phyloP scores from a whole-genome alignment of 305 asterid genomes.

The Fraxinus sp. region DNA sequence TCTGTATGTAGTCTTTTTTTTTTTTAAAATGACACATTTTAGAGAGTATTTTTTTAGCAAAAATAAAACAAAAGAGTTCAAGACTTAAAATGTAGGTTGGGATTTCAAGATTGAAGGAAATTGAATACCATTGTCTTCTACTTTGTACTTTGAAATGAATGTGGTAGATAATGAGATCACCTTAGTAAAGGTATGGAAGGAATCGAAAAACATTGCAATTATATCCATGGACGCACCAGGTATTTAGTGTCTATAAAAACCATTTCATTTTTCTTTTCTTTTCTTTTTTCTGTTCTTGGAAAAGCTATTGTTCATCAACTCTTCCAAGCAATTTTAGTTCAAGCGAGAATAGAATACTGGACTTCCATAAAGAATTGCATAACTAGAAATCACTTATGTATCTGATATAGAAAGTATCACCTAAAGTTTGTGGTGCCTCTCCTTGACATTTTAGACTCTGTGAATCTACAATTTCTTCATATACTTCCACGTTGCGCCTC shows the following conservation, averaged over 20 bases:
- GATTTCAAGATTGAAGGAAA: background rate
- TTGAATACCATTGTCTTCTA: background rate
- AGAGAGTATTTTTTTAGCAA: background rate
- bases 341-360: conserved; percentile 3
- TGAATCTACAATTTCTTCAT: conserved; percentile 30
- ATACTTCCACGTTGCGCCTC: conserved; percentile 63
- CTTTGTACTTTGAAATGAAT: background rate
- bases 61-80: background rate
- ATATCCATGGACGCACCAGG: background rate
- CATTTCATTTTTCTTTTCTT: background rate
- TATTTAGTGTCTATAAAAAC: conserved; percentile 17
- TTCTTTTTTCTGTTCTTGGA: background rate
- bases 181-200: background rate
- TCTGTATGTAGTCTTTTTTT: background rate
- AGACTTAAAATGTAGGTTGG: background rate
- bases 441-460: conserved; percentile 42
- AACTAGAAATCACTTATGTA: conserved; percentile 16
- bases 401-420: conserved; percentile 31
- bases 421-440: conserved; percentile 35
- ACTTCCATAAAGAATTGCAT: conserved; percentile 1
- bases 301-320: conserved; percentile 3
- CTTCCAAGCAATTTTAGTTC: background rate
- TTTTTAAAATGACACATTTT: background rate
- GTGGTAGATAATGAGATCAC: background rate
- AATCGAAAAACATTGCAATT: background rate